Conservation (phyloP, 1,284 basidiomycete species). For the Fomitopsis palustris region DNA sequence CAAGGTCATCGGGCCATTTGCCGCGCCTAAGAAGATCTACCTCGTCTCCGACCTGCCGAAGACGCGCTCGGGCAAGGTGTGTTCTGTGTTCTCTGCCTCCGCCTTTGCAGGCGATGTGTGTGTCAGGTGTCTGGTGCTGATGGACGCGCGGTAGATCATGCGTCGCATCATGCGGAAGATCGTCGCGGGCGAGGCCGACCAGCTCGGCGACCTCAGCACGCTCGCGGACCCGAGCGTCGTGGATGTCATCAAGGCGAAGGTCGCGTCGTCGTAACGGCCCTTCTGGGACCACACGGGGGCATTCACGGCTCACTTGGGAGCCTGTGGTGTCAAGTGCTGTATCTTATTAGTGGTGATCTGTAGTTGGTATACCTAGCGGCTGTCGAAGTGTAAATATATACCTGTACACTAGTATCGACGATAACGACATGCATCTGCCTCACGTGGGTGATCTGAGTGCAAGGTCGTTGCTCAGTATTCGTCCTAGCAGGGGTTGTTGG, state of each 20-base stretch:
- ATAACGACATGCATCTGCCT: too few relatives aligned
- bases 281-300: too few relatives aligned
- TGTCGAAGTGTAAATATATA: background rate
- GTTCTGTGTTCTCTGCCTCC: constrained; percentile 18
- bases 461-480: too few relatives aligned
- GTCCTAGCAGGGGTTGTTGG: too few relatives aligned
- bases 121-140: too few relatives aligned
- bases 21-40: constrained; percentile 90
- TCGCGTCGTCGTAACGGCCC: constrained; percentile 34
- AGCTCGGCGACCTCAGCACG: constrained; percentile 90
- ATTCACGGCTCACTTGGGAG: background rate
- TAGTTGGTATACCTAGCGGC: background rate
- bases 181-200: constrained; percentile 89
- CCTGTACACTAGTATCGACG: background rate
- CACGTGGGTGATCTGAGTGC: too few relatives aligned
- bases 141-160: constrained; percentile 74
- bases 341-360: background rate
- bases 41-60: constrained; percentile 90
- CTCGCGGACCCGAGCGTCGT: constrained; percentile 86
- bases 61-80: constrained; percentile 92
- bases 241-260: constrained; percentile 77
- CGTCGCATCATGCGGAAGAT: constrained; percentile 95
- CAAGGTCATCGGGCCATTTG: constrained; percentile 95
- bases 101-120: background rate
- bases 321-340: background rate